phyloP scores from a whole-genome alignment of 2,329 filamentous ascomycete species.

The Paracorniculantispora psalliotae region DNA sequence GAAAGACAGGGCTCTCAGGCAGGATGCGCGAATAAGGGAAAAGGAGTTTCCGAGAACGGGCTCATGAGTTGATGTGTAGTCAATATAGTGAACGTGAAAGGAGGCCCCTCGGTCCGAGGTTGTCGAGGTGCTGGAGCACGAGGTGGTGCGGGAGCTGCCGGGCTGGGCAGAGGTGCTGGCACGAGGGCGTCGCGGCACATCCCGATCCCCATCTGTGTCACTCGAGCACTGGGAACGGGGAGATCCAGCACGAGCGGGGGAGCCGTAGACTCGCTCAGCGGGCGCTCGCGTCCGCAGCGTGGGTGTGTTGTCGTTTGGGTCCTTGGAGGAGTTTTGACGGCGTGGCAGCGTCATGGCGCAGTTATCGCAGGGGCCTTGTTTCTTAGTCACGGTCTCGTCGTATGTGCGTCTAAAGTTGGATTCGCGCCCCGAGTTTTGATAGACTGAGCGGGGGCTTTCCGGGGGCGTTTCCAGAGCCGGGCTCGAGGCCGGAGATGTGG shows the following conservation, averaged over 20 bases:
- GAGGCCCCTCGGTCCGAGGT: slow-evolving; percentile 37
- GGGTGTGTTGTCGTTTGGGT: slow-evolving; percentile 37
- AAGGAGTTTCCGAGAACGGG: slow-evolving; percentile 58
- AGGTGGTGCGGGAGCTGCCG: slow-evolving; percentile 39
- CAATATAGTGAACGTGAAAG: slow-evolving; percentile 59
- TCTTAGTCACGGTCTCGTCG: slow-evolving; percentile 59
- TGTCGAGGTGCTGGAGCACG: slow-evolving; percentile 50
- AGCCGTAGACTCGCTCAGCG: slow-evolving; percentile 53
- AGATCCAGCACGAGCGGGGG: slow-evolving; percentile 43
- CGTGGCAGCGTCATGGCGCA: slow-evolving; percentile 60
- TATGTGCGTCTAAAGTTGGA: slow-evolving; percentile 59
- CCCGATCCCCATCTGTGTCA: slow-evolving; percentile 48
- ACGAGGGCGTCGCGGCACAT: slow-evolving; percentile 32
- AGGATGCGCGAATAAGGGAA: slow-evolving; percentile 62
- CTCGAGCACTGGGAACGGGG: slow-evolving; percentile 49
- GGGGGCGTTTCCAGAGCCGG: slow-evolving; percentile 53
- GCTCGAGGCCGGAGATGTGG: slow-evolving; percentile 28
- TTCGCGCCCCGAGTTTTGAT: slow-evolving; percentile 41
- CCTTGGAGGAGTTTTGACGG: slow-evolving; percentile 25
- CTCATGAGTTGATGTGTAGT: slow-evolving; percentile 65
- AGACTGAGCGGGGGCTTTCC: slow-evolving; percentile 46
- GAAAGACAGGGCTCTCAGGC: slow-evolving; percentile 60
- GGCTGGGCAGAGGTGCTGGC: slow-evolving; percentile 41
- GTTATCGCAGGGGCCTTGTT: slow-evolving; percentile 61
- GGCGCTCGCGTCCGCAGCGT: slow-evolving; percentile 57